Evolutionary conservation across 371 early-diverging fungal species (phyloP).

Genomic region (Rhizomucor miehei): DNA sequence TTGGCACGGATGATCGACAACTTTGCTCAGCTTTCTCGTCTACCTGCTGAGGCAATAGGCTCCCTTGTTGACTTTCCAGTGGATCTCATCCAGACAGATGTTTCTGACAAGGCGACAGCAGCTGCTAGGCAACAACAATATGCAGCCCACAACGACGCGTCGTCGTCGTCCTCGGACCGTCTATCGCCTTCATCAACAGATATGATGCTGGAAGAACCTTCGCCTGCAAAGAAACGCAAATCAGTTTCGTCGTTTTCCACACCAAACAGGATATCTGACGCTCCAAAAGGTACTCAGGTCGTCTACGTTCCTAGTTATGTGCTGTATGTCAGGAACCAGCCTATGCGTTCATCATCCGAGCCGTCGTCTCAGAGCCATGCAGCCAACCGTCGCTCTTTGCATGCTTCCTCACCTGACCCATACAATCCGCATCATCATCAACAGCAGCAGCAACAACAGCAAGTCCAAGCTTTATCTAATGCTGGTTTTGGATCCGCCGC

Average conservation of each 20-base stretch:
- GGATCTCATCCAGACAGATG: slow-evolving; percentile 18
- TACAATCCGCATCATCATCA: slow-evolving; percentile 8
- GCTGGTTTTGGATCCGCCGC: slow-evolving; percentile 14
- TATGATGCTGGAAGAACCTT: slow-evolving; percentile 13
- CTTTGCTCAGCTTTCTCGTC: slow-evolving; percentile 20
- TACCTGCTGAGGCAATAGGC: slow-evolving; percentile 13
- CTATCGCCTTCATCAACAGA: slow-evolving; percentile 9
- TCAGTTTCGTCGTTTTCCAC: slow-evolving; percentile 14
- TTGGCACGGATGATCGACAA: slow-evolving; percentile 28
- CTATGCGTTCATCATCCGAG: slow-evolving; percentile 26
- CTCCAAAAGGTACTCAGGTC: slow-evolving; percentile 37
- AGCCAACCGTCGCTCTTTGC: slow-evolving; percentile 3
- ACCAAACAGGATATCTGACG: slow-evolving; percentile 7
- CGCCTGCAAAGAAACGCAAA: slow-evolving; percentile 30
- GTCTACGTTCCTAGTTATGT: slow-evolving; percentile 35
- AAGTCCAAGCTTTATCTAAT: neutral
- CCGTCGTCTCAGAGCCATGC: slow-evolving; percentile 12
- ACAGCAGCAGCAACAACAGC: slow-evolving; percentile 12
- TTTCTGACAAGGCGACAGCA: neutral
- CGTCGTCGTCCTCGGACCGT: slow-evolving; percentile 3
- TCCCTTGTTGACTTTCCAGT: slow-evolving; percentile 13
- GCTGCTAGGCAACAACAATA: neutral
- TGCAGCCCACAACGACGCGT: slow-evolving; percentile 2
- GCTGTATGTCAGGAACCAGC: slow-evolving; percentile 24
- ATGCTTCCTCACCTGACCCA: slow-evolving; percentile 10